Percentiles rank a stretch among this genome's conserved stretches.
phyloP scores from a whole-genome alignment of 2,329 filamentous ascomycete species.

The Fusarium nygamai region DNA sequence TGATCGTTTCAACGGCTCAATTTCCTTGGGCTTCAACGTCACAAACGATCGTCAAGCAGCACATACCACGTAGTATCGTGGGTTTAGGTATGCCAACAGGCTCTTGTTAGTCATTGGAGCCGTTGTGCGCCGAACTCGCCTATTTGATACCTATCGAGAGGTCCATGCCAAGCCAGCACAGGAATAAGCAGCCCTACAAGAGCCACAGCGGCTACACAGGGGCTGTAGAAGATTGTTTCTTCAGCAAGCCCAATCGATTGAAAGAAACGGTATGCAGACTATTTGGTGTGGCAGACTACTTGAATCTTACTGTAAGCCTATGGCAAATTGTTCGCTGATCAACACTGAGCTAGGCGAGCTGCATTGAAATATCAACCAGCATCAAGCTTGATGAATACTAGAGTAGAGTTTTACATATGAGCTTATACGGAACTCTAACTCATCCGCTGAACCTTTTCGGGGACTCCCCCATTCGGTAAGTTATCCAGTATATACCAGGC shows the following conservation, averaged over 20 bases:
- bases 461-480: slow-evolving; percentile 33
- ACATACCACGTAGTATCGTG: slow-evolving; percentile 16
- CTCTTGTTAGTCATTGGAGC: not conserved
- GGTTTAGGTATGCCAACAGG: not conserved
- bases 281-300: not conserved
- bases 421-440: slow-evolving; percentile 21
- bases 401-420: not conserved
- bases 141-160: slow-evolving; percentile 19
- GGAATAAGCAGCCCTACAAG: slow-evolving; percentile 38
- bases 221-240: not conserved
- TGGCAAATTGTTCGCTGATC: slow-evolving; percentile 1
- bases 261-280: not conserved
- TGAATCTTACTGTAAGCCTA: not conserved
- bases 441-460: slow-evolving; percentile 23
- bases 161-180: slow-evolving; percentile 13
- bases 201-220: slow-evolving; percentile 29
- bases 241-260: not conserved
- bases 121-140: slow-evolving; percentile 28
- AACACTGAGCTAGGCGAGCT: not conserved
- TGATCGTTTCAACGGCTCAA: slow-evolving; percentile 24
- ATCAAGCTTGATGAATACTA: not conserved
- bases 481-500: not conserved
- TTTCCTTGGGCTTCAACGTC: slow-evolving; percentile 22
- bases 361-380: not conserved
- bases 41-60: slow-evolving; percentile 10